These are phyloP conservation scores for Trichosporon faecale DNA, from an alignment of 1,284 basidiomycete genomes.

Conservation along the genomic window DNA sequence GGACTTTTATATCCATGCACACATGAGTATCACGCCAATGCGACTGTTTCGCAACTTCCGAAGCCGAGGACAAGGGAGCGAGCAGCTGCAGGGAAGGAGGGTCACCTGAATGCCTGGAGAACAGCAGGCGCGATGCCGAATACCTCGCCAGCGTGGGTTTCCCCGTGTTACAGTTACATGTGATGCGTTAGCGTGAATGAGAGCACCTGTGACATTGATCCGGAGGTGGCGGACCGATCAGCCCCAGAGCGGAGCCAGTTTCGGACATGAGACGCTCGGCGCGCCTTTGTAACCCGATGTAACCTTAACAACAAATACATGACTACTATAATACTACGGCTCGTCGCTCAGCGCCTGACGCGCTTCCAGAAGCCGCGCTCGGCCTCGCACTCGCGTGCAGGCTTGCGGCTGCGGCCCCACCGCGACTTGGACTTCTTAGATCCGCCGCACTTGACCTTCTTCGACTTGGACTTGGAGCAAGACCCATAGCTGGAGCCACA, in stretches of 20 bases:
- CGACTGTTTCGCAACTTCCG: too few relatives aligned
- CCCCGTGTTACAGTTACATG: neutral
- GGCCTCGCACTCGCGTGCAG: neutral
- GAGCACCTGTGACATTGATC: too few relatives aligned
- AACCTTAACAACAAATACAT: conserved; percentile 3
- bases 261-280: neutral
- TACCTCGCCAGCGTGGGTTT: too few relatives aligned
- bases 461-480: neutral
- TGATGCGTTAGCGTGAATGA: neutral
- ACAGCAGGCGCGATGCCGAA: too few relatives aligned
- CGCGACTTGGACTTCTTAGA: neutral
- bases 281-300: neutral
- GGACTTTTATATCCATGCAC: conserved; percentile 5
- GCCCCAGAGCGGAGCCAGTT: neutral
- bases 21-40: neutral
- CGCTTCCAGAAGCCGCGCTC: neutral
- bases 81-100: too few relatives aligned
- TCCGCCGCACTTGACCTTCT: neutral
- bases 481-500: neutral
- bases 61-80: too few relatives aligned
- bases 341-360: neutral
- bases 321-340: neutral
- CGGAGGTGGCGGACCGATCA: neutral
- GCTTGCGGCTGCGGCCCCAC: neutral
- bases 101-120: too few relatives aligned